phyloP scores from a whole-genome alignment of 2,329 filamentous ascomycete species.

The Aspergillus quadrilineatus region DNA sequence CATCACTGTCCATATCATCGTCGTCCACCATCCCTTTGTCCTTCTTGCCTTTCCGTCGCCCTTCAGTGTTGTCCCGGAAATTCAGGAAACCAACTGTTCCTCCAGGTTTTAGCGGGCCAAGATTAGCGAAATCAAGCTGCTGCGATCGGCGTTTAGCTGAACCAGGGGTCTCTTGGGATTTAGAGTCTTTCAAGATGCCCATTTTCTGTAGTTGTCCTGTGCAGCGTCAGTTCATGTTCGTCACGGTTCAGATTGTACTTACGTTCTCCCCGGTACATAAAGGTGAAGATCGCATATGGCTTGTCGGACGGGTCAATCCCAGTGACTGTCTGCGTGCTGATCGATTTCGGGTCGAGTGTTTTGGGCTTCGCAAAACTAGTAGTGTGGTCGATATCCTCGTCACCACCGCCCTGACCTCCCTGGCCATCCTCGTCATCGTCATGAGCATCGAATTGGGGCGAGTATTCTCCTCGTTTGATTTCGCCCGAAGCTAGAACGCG shows the following conservation, averaged over 20 bases:
- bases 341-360: conserved; percentile 91
- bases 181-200: conserved; percentile 74
- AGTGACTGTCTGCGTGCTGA: conserved; percentile 98
- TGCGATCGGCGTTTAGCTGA: conserved; percentile 75
- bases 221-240: not conserved
- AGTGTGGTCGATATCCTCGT: conserved; percentile 89
- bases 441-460: conserved; percentile 93
- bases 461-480: conserved; percentile 97
- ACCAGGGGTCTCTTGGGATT: conserved; percentile 58
- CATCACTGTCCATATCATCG: conserved; percentile 73
- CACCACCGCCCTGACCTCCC: conserved; percentile 58
- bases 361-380: conserved; percentile 98
- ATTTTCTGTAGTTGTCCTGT: conserved; percentile 93
- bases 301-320: conserved; percentile 94
- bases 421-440: conserved; percentile 79
- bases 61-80: conserved; percentile 70
- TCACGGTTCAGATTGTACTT: conserved; percentile 44
- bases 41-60: conserved; percentile 59
- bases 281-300: conserved; percentile 95
- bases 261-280: conserved; percentile 96
- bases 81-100: conserved; percentile 87
- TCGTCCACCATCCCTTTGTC: conserved; percentile 52
- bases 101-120: conserved; percentile 80
- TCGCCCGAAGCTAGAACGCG: conserved; percentile 92
- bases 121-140: conserved; percentile 78